phyloP scores from a whole-genome alignment of 139 green algal species.

The Haematococcus sp. region DNA sequence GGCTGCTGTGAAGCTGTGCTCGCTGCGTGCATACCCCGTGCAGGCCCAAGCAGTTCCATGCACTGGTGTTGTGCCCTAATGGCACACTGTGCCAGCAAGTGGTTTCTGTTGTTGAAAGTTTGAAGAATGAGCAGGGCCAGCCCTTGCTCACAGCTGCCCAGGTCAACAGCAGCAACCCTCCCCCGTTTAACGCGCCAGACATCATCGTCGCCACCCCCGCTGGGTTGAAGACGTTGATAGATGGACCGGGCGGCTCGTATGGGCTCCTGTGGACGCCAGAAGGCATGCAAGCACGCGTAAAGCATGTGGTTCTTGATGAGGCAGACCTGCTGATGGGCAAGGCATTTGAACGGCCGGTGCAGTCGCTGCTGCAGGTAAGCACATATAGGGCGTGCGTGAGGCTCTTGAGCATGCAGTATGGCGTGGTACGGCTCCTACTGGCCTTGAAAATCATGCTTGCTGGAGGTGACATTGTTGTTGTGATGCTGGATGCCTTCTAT shows the following conservation, averaged over 20 bases:
- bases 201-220: slow-evolving; percentile 76
- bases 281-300: slow-evolving; percentile 36
- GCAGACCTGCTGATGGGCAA: slow-evolving; percentile 88
- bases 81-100: slow-evolving; percentile 82
- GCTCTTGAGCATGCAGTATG: too few species aligned
- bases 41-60: slow-evolving; percentile 28
- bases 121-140: slow-evolving; percentile 26
- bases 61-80: slow-evolving; percentile 89
- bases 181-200: slow-evolving; percentile 59
- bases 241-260: slow-evolving; percentile 40
- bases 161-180: slow-evolving; percentile 54
- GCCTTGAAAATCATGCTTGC: too few species aligned
- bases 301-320: slow-evolving; percentile 90
- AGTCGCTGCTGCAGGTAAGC: slow-evolving; percentile 62
- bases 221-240: slow-evolving; percentile 51
- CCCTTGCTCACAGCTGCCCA: slow-evolving; percentile 43
- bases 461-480: too few species aligned
- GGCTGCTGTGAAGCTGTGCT: too few species aligned
- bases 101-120: slow-evolving; percentile 13
- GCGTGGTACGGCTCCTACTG: too few species aligned
- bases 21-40: background rate
- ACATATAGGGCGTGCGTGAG: too few species aligned
- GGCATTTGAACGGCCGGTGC: slow-evolving; percentile 60
- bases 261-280: slow-evolving; percentile 69
- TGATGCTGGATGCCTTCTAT: too few species aligned